Percentiles rank a stretch among this genome's conserved stretches.
Evolutionary conservation across 805 yeast species (phyloP).

Genomic region (Metschnikowia arizonensis): DNA sequence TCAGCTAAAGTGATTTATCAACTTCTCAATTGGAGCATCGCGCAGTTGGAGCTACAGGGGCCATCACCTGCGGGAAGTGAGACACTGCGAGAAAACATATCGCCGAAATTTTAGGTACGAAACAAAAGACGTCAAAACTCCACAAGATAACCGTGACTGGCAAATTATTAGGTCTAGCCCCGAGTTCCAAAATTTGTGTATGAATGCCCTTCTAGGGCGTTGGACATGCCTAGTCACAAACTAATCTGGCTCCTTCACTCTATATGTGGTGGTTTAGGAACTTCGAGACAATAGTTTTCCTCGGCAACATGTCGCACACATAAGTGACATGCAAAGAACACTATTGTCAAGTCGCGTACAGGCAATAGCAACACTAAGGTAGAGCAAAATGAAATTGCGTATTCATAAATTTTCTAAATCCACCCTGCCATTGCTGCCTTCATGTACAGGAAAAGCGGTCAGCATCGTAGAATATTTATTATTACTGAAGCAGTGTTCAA

Average conservation of each 20-base stretch:
- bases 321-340: conserved; percentile 2
- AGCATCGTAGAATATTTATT: too few species aligned
- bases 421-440: too few species aligned
- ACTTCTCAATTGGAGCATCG: conserved; percentile 2
- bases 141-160: neutral
- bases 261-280: too few species aligned
- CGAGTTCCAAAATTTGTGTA: too few species aligned
- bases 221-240: neutral
- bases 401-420: too few species aligned
- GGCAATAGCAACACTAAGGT: neutral
- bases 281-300: neutral
- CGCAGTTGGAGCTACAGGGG: neutral
- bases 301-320: conserved; percentile 2
- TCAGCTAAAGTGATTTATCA: neutral
- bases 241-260: neutral
- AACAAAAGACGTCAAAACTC: neutral
- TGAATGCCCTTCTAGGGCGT: too few species aligned
- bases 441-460: too few species aligned
- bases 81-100: neutral
- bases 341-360: neutral
- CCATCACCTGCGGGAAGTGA: neutral
- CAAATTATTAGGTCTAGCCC: too few species aligned
- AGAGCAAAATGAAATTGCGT: too few species aligned
- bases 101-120: neutral
- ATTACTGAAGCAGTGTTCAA: too few species aligned